Evolutionary conservation across 768 basidiomycete genomes (phyloP), one percentile per base, ranked within the genome.

Genomic region (Boletus bicolor): DNA sequence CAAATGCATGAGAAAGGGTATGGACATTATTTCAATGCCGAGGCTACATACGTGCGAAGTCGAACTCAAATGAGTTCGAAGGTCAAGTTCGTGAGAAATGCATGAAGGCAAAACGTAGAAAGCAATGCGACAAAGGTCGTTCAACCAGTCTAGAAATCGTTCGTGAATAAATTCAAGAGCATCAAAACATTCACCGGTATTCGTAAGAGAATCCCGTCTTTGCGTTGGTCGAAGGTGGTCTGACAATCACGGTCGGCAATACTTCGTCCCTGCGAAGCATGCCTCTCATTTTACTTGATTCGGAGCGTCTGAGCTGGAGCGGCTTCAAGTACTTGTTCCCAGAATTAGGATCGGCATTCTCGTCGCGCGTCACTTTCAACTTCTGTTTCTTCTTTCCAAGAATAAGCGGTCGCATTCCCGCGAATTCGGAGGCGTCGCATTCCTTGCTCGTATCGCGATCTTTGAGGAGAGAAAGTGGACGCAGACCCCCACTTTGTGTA

Each of bases 241-340:
- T 76, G 51, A 87, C 76, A 52, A 85, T 76, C 30, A 87, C 82
- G 39, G 80, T 76, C 34, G 86, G 85, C 32, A 87, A 70, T 49
- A 77, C 73, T 73, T 85, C 84, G 38, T 69, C 71, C 68, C 78
- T 78, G 64, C 82, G 75, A 59, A 86, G 76, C 53, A 77, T 62
- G 44, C 80, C 84, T 51, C 85, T 82, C 67, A 80, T 69, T 70
- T 82, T 86, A 66, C 75, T 77, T 35, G 86, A 87, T 58, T 87
- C 85, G 36, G 81, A 84, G 59, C 85, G 76, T 45, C 73, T 74
- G 56, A 89, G 81, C 59, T 75, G 80, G 62, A 87, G 71, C 57
- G 83, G 78, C 76, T 80, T 85, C 71, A 85, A 61, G 61, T 77
- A 76, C 68, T 77, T 79, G 69, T 70, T 77, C 60, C 68, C 72